Conservation (phyloP, 805 yeast species). For the Teunomyces pallodes region DNA sequence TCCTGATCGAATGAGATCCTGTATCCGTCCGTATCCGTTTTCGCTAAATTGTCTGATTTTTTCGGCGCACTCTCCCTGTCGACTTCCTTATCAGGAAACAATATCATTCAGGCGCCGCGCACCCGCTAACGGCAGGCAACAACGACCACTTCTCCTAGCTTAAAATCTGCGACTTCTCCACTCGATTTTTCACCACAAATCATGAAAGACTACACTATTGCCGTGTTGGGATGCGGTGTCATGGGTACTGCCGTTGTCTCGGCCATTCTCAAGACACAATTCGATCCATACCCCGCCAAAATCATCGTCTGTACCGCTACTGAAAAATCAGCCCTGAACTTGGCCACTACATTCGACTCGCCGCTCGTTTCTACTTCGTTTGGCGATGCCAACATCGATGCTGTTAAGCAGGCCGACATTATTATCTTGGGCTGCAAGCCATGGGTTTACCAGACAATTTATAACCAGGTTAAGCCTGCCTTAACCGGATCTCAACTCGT, state of each 20-base stretch:
- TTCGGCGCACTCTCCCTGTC: background rate
- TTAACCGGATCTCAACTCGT: constrained; percentile 55
- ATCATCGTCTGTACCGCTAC: constrained; percentile 78
- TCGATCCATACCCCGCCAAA: constrained; percentile 59
- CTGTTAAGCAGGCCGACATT: constrained; percentile 64
- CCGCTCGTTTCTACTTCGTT: constrained; percentile 50
- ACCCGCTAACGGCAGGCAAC: constrained; percentile 4
- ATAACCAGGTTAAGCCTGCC: constrained; percentile 46
- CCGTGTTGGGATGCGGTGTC: constrained; percentile 90
- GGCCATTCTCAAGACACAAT: constrained; percentile 58
- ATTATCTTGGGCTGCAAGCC: constrained; percentile 90
- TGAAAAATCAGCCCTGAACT: constrained; percentile 42
- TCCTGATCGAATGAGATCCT: background rate
- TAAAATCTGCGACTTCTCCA: background rate
- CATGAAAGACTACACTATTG: constrained; percentile 51
- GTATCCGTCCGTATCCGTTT: background rate
- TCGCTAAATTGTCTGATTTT: background rate
- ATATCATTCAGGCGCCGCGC: background rate
- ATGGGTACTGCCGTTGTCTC: constrained; percentile 92
- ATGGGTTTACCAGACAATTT: constrained; percentile 61
- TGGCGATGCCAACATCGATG: constrained; percentile 46
- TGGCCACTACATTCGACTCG: constrained; percentile 42
- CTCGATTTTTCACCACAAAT: background rate
- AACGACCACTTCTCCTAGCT: background rate
- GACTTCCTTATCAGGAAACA: background rate